Evolutionary conservation across 2,329 filamentous ascomycete species (phyloP).

Genomic region (Penicillium oxalicum): DNA sequence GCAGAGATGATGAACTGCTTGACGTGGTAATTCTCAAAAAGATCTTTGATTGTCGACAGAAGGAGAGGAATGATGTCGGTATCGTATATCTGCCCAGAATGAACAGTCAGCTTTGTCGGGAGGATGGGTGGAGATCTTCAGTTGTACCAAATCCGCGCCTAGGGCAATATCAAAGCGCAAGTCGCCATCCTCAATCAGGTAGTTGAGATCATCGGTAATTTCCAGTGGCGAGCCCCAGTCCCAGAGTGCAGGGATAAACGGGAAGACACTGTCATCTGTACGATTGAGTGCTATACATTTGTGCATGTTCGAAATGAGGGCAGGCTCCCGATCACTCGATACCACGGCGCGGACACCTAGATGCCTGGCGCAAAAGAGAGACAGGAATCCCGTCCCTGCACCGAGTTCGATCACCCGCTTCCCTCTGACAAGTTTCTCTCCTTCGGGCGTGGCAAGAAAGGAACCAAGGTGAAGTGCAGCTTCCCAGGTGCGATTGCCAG

Average conservation of each 20-base stretch:
- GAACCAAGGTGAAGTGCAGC: constrained; percentile 59
- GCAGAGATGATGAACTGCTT: constrained; percentile 54
- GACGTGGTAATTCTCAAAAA: constrained; percentile 50
- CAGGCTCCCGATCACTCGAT: constrained; percentile 56
- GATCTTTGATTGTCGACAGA: constrained; percentile 49
- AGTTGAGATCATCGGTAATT: constrained; percentile 2
- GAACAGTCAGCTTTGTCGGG: not conserved
- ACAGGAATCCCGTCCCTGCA: constrained; percentile 61
- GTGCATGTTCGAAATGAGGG: constrained; percentile 36
- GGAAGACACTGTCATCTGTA: constrained; percentile 13
- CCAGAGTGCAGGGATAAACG: constrained; percentile 34
- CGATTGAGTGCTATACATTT: constrained; percentile 34
- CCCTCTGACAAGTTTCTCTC: constrained; percentile 43
- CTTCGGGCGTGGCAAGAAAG: constrained; percentile 47
- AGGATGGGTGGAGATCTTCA: not conserved
- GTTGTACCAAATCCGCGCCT: constrained; percentile 37
- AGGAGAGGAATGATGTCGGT: constrained; percentile 52
- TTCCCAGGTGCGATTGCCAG: constrained; percentile 65
- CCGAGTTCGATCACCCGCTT: constrained; percentile 60
- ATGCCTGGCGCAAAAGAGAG: constrained; percentile 57
- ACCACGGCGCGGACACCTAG: constrained; percentile 50
- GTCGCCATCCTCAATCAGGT: not conserved
- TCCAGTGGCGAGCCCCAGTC: constrained; percentile 36
- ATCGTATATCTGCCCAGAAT: constrained; percentile 53
- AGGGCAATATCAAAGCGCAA: constrained; percentile 35